A percentile compares a stretch with the other conserved stretches of the same genome.
phyloP scores from a whole-genome alignment of 2,329 filamentous ascomycete genomes.

The Aspergillus nomiae region DNA sequence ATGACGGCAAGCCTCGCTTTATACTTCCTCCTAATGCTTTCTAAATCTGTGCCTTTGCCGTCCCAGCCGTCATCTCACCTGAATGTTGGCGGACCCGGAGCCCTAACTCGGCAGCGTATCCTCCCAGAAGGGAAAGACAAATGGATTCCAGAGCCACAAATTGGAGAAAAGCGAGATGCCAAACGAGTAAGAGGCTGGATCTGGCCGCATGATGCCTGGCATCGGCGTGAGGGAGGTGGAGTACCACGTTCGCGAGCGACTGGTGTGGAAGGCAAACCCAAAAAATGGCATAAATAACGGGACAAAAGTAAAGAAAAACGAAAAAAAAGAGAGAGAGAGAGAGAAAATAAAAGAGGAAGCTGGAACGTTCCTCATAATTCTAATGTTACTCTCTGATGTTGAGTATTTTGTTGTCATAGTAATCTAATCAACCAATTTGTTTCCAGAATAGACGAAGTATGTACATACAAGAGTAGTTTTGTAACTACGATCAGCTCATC shows the following conservation, averaged over 20 bases:
- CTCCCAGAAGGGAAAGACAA: constrained; percentile 56
- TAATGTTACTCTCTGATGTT: constrained; percentile 2
- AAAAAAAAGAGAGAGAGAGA: background rate
- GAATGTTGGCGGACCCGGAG: constrained; percentile 62
- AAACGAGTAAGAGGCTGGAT: constrained; percentile 65
- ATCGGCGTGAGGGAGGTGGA: constrained; percentile 56
- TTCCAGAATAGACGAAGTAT: background rate
- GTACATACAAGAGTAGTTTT: background rate
- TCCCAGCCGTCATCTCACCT: constrained; percentile 60
- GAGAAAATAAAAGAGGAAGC: background rate
- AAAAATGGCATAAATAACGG: constrained; percentile 41
- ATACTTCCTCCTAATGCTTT: constrained; percentile 68
- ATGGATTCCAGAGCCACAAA: constrained; percentile 64
- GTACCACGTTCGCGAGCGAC: constrained; percentile 26
- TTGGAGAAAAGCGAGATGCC: constrained; percentile 62
- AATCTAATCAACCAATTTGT: constrained; percentile 6
- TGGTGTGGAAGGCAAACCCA: constrained; percentile 25
- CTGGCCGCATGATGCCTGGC: constrained; percentile 62
- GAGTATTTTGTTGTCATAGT: background rate
- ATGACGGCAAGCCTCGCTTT: constrained; percentile 63
- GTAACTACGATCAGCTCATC: background rate
- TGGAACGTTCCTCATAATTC: background rate
- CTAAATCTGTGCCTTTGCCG: constrained; percentile 61
- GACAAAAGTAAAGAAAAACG: background rate
- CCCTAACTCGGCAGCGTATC: constrained; percentile 58